A percentile compares a stretch with the other conserved stretches of the same genome.
Evolutionary conservation across 176 grass and related monocot genomes (phyloP).

Genomic region (Tillandsia fasciculata): DNA sequence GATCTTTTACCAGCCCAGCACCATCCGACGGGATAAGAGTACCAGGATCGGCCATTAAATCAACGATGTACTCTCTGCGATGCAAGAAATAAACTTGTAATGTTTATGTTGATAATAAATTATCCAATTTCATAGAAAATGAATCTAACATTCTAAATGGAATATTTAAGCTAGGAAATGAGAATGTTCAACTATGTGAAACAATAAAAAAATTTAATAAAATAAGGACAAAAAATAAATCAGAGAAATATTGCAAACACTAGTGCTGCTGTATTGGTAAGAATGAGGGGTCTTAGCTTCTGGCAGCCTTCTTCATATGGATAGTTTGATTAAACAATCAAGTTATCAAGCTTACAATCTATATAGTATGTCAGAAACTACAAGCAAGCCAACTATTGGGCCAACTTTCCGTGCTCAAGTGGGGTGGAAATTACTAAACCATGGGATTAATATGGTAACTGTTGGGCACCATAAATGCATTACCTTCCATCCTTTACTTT

Average conservation of each 20-base stretch:
- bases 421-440: no score
- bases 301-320: no score
- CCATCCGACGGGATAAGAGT: constrained; percentile 87
- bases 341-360: no score
- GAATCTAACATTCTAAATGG: not conserved
- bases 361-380: no score
- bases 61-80: constrained; percentile 93
- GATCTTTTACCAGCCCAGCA: constrained; percentile 41
- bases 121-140: not conserved
- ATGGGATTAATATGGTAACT: no score
- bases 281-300: not conserved
- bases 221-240: not conserved
- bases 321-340: no score
- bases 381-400: no score
- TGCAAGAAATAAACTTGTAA: constrained; percentile 6
- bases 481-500: constrained; percentile 93
- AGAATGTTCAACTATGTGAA: not conserved
- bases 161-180: not conserved
- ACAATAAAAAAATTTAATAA: not conserved
- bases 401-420: no score
- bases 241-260: not conserved
- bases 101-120: not conserved
- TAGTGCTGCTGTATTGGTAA: not conserved
- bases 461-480: not conserved
- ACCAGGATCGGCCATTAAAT: constrained; percentile 84